Percentiles rank a stretch among this genome's conserved stretches.
Conservation (phyloP, 202 grass and related monocot genomes). For the Setaria viridis region DNA sequence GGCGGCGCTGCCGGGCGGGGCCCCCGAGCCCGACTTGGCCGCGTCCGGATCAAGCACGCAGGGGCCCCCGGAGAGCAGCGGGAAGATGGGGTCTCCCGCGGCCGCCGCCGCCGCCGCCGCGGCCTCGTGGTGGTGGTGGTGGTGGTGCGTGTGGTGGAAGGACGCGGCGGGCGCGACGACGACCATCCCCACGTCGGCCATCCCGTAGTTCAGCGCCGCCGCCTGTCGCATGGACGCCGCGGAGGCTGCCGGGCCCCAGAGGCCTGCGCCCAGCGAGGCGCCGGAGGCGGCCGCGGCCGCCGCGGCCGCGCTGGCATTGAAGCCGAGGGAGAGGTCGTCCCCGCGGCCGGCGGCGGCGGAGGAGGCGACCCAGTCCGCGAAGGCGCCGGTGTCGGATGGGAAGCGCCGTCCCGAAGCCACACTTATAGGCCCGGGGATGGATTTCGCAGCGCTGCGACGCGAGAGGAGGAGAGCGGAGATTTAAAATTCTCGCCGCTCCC, state of each 20-base stretch:
- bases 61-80: conserved; percentile 71
- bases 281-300: conserved; percentile 57
- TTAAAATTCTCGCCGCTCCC: conserved; percentile 26
- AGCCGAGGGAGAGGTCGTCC: conserved; percentile 95
- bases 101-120: not conserved
- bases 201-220: conserved; percentile 74
- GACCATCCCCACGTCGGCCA: conserved; percentile 92
- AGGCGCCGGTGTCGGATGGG: conserved; percentile 98
- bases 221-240: conserved; percentile 43
- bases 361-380: conserved; percentile 90
- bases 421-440: conserved; percentile 43
- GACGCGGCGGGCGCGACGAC: conserved; percentile 83
- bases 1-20: conserved; percentile 33
- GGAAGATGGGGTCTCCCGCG: conserved; percentile 68
- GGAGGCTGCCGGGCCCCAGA: conserved; percentile 53
- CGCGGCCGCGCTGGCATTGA: conserved; percentile 76
- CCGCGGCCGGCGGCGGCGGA: conserved; percentile 64
- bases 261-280: conserved; percentile 47
- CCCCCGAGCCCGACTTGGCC: conserved; percentile 22
- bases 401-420: conserved; percentile 99
- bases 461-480: not conserved
- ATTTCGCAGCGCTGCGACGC: not conserved
- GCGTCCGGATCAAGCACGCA: conserved; percentile 67
- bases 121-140: conserved; percentile 76
- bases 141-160: conserved; percentile 82